phyloP scores from a whole-genome alignment of 139 green algal genomes.

The Pedinophyceae sp. region DNA sequence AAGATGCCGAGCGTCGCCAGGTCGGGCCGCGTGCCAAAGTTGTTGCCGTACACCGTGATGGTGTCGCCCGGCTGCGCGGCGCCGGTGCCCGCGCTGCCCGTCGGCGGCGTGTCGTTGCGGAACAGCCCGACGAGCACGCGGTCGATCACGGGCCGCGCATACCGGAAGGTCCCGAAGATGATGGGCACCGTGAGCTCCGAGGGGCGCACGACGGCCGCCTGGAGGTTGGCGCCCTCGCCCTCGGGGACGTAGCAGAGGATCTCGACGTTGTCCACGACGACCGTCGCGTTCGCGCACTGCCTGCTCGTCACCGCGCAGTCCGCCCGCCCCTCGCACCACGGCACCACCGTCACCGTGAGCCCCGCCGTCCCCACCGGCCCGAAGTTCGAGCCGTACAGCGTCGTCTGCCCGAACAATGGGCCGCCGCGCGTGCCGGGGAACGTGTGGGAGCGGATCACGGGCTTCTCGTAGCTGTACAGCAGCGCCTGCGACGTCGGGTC shows the following conservation, averaged over 20 bases:
- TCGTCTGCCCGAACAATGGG: too few species aligned
- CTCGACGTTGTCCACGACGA: slow-evolving; percentile 6
- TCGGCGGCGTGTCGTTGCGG: background rate
- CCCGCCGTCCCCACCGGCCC: background rate
- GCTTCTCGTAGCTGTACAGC: slow-evolving; percentile 4
- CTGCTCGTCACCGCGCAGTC: too few species aligned
- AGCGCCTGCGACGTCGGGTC: background rate
- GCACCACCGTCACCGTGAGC: background rate
- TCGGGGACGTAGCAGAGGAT: slow-evolving; percentile 6
- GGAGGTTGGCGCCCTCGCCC: slow-evolving; percentile 1
- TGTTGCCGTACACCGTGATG: background rate
- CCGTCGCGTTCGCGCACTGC: slow-evolving; percentile 2
- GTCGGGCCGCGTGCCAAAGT: background rate
- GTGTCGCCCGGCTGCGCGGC: background rate
- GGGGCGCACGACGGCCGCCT: background rate
- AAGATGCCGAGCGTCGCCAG: background rate
- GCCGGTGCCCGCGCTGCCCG: background rate
- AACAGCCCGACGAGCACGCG: background rate
- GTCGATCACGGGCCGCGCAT: too few species aligned
- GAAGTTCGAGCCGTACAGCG: slow-evolving; percentile 5
- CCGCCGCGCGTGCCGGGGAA: slow-evolving; percentile 6
- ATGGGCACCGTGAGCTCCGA: background rate
- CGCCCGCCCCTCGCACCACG: background rate
- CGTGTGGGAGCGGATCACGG: slow-evolving; percentile 5
- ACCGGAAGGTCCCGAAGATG: too few species aligned